Evolutionary conservation across 2,329 filamentous ascomycete species (phyloP).

Genomic region (Fusarium xyrophilum): DNA sequence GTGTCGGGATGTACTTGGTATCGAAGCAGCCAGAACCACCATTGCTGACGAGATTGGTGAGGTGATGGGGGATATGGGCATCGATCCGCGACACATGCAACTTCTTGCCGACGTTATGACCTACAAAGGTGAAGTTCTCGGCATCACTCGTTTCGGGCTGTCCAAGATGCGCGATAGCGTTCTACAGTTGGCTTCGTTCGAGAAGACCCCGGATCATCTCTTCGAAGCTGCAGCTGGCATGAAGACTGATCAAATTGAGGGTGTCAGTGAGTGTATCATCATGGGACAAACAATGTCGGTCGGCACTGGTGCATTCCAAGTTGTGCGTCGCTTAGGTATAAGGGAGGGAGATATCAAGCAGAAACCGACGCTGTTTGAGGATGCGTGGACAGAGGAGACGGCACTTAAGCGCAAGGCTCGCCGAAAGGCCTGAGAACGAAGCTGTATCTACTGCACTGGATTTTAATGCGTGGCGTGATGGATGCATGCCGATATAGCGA

Average conservation of each 20-base stretch:
- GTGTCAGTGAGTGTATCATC: conserved; percentile 96
- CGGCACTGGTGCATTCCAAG: conserved; percentile 90
- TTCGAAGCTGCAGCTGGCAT: conserved; percentile 93
- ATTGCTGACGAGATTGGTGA: conserved; percentile 87
- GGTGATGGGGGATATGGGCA: conserved; percentile 94
- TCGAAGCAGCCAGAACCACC: conserved; percentile 89
- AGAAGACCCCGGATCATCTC: conserved; percentile 97
- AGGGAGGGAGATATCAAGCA: conserved; percentile 62
- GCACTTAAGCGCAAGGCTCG: conserved; percentile 31
- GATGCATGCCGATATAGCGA: conserved; percentile 16
- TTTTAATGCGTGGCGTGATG: neutral
- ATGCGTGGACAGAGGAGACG: conserved; percentile 58
- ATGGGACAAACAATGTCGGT: conserved; percentile 95
- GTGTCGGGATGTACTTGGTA: conserved; percentile 83
- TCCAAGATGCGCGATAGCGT: conserved; percentile 97
- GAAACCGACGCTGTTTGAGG: conserved; percentile 74
- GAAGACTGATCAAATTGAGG: conserved; percentile 91
- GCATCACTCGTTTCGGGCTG: conserved; percentile 94
- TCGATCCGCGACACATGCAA: conserved; percentile 98
- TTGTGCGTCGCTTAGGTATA: conserved; percentile 79
- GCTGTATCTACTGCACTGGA: neutral
- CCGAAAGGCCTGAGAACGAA: conserved; percentile 19
- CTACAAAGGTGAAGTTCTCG: conserved; percentile 95
- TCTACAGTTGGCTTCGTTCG: conserved; percentile 91
- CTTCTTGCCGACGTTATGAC: conserved; percentile 98